Base-by-base conservation (phyloP, 305 asterid genomes). In the Fraxinus greggii region DNA sequence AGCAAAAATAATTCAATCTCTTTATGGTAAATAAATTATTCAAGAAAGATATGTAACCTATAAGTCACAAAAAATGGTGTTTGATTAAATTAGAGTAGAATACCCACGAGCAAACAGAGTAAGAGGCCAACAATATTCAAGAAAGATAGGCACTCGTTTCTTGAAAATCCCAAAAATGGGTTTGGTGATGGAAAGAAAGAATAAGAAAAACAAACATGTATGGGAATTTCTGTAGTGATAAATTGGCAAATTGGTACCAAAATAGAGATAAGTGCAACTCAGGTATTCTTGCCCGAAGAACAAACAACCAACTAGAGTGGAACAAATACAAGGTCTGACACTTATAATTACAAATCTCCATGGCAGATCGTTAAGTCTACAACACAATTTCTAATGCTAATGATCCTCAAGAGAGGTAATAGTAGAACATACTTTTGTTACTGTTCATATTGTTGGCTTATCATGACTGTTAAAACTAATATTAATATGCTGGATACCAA, bases 51-150 rank as follows among this genome's bases (percentile, higher is more conserved):
- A 81, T 85, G 82, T 85, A 84, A 63, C 87, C 90, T 90, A 89
- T 86, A 91, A 36, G 91, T 83, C 80, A 85, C n/a, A 88, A 87
- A 83, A 85, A 83, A 78, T 80, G 26, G 63, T n/a, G 74, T 7
- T 40, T 26, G 69, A 54, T 78, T 82, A 82, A 87, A 88, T 86
- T 85, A 90, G 84, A 83, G 91, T 84, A 84, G 88, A 83, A 88
- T 92, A 83, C 92, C 94, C 94, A 90, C 91, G 72, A 85, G 86
- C 87, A 81, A 84, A 84, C 88, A 91, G 85, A 92, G 94, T 92
- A 88, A 89, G 91, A 85, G 84, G 86, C 89, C 93, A 93, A 92
- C 89, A 90, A 90, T 54, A 85, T 70, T 51, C 85, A 73, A 75
- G 83, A 85, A 82, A 84, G 82, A 81, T 81, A 84, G 84, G 33